Evolutionary conservation across 1,284 basidiomycete species (phyloP).

Genomic region (Exobasidium rhododendri): DNA sequence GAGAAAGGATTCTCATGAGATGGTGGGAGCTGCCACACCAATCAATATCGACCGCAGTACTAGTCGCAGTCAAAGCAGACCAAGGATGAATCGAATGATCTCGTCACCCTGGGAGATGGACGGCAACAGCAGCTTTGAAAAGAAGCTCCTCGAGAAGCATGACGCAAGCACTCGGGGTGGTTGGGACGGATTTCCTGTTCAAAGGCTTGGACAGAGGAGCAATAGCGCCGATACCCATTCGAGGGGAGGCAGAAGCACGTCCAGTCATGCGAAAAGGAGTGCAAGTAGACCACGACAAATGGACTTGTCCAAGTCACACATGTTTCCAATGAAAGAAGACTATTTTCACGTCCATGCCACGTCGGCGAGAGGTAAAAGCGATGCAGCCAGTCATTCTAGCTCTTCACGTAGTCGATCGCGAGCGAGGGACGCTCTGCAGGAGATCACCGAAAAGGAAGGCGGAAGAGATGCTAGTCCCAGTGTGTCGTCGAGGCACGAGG

Average conservation of each 20-base stretch:
- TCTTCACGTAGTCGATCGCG: not conserved
- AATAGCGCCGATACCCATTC: not conserved
- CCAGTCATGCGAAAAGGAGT: not conserved
- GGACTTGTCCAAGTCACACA: not conserved
- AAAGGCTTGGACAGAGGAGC: not conserved
- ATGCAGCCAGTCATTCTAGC: not conserved
- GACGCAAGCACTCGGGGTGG: not conserved
- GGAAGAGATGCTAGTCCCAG: not conserved
- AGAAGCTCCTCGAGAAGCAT: not conserved
- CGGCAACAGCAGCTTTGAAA: not conserved
- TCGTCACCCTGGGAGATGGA: not conserved
- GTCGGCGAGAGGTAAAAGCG: not conserved
- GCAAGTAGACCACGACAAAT: not conserved
- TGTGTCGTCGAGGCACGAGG: not conserved
- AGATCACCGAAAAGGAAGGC: not conserved
- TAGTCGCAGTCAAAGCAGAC: constrained; percentile 18
- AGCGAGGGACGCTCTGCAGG: not conserved
- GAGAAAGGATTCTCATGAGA: not conserved
- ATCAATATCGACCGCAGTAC: constrained; percentile 20
- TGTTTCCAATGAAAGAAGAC: not conserved
- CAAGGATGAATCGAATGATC: not conserved
- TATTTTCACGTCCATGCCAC: not conserved
- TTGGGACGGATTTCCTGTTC: not conserved
- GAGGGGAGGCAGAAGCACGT: not conserved
- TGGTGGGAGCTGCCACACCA: not conserved